Evolutionary conservation across 2,329 filamentous ascomycete species (phyloP).

Genomic region (Aspergillus ibericus): DNA sequence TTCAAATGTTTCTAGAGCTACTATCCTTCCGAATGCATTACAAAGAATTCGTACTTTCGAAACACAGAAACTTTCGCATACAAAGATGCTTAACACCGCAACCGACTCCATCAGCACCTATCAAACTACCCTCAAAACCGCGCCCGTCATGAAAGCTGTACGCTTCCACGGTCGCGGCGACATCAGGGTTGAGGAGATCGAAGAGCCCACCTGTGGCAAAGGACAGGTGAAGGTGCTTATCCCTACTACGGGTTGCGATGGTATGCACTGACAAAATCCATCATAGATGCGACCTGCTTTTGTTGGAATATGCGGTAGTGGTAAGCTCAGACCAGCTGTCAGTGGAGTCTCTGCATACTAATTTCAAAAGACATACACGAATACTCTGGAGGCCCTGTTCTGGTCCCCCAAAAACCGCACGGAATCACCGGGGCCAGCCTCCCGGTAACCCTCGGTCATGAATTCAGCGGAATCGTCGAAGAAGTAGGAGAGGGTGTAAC

Average conservation of each 20-base stretch:
- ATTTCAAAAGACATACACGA: constrained; percentile 51
- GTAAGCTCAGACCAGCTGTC: constrained; percentile 11
- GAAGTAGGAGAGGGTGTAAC: constrained; percentile 57
- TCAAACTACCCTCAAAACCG: not conserved
- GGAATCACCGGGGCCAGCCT: constrained; percentile 57
- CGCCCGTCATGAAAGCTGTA: constrained; percentile 34
- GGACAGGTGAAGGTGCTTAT: constrained; percentile 50
- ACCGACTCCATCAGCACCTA: not conserved
- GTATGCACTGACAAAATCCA: not conserved
- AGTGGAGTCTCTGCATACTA: not conserved
- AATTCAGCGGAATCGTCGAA: constrained; percentile 61
- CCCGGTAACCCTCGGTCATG: constrained; percentile 64
- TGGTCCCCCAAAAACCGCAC: constrained; percentile 56
- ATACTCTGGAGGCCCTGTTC: constrained; percentile 50
- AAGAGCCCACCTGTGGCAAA: constrained; percentile 43
- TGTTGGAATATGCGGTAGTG: constrained; percentile 38
- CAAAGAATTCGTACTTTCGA: not conserved
- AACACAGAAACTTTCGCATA: too few species aligned
- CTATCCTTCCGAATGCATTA: not conserved
- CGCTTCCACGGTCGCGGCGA: constrained; percentile 39
- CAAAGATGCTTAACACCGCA: not conserved
- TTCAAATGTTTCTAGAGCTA: not conserved
- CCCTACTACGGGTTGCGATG: too few species aligned
- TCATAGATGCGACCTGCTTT: constrained; percentile 31
- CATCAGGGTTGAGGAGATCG: constrained; percentile 37